These are phyloP conservation scores for Ceratocystis albifundus DNA, from an alignment of 2,329 filamentous ascomycete species.

Conservation along the genomic window DNA sequence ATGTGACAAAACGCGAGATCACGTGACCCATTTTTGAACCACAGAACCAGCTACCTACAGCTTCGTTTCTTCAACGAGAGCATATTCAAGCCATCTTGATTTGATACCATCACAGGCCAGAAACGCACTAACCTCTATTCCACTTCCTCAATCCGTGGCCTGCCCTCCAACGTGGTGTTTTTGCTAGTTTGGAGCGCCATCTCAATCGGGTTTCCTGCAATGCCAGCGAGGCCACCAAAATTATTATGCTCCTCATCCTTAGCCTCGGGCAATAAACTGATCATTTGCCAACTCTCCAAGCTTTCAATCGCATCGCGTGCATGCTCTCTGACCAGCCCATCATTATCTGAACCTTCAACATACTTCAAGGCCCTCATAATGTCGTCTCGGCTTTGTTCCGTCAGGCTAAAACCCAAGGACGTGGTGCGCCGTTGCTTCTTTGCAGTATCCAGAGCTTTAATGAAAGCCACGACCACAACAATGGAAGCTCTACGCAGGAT, in stretches of 20 bases:
- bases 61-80: neutral
- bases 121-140: constrained; percentile 36
- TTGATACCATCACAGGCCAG: neutral
- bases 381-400: constrained; percentile 45
- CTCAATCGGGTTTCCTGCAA: constrained; percentile 24
- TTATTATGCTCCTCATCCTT: constrained; percentile 31
- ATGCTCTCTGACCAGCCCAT: constrained; percentile 57
- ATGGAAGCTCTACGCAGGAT: constrained; percentile 58
- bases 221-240: constrained; percentile 27
- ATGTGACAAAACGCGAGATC: neutral
- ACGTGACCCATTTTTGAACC: neutral
- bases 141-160: constrained; percentile 48
- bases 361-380: constrained; percentile 53
- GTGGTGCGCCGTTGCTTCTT: constrained; percentile 34
- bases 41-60: neutral
- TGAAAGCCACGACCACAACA: constrained; percentile 49
- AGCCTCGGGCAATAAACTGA: constrained; percentile 36
- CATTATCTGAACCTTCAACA: constrained; percentile 52
- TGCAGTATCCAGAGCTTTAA: constrained; percentile 47
- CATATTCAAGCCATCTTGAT: neutral
- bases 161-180: constrained; percentile 2
- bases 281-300: constrained; percentile 50
- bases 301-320: constrained; percentile 56
- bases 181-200: constrained; percentile 24
- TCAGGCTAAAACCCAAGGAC: constrained; percentile 43